phyloP scores from a whole-genome alignment of 1,284 basidiomycete genomes.

The Leccinum fallax region DNA sequence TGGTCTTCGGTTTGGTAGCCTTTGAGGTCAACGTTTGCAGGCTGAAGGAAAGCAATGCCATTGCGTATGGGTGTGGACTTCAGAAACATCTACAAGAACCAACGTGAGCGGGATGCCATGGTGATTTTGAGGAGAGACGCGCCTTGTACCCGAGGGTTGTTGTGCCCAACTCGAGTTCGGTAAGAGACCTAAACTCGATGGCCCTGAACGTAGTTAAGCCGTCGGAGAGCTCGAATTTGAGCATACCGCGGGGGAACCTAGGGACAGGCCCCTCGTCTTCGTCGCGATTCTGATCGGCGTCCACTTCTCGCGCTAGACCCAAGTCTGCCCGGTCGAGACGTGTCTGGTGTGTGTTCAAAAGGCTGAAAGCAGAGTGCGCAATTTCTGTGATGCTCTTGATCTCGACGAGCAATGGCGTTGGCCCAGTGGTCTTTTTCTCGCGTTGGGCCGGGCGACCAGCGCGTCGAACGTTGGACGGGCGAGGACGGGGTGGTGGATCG shows the following conservation, averaged over 20 bases:
- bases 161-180: constrained; percentile 60
- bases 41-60: constrained; percentile 72
- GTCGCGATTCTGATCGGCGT: constrained; percentile 51
- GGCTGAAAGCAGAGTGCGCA: constrained; percentile 67
- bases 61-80: constrained; percentile 61
- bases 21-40: constrained; percentile 55
- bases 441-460: constrained; percentile 6
- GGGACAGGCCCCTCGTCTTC: constrained; percentile 75
- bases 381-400: constrained; percentile 75
- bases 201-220: constrained; percentile 62
- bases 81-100: constrained; percentile 62
- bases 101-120: constrained; percentile 26
- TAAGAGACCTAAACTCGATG: constrained; percentile 65
- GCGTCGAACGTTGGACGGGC: background rate
- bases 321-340: constrained; percentile 62
- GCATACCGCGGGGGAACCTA: constrained; percentile 70
- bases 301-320: constrained; percentile 44
- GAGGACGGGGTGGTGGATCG: constrained; percentile 1
- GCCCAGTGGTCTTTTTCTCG: constrained; percentile 34
- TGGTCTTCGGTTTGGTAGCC: constrained; percentile 62
- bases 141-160: constrained; percentile 79
- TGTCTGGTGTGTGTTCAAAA: constrained; percentile 63
- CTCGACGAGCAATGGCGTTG: constrained; percentile 64
- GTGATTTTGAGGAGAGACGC: constrained; percentile 17
- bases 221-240: constrained; percentile 68